Conservation (phyloP, 371 early-diverging fungal species). For the Zancudomyces culisetae region DNA sequence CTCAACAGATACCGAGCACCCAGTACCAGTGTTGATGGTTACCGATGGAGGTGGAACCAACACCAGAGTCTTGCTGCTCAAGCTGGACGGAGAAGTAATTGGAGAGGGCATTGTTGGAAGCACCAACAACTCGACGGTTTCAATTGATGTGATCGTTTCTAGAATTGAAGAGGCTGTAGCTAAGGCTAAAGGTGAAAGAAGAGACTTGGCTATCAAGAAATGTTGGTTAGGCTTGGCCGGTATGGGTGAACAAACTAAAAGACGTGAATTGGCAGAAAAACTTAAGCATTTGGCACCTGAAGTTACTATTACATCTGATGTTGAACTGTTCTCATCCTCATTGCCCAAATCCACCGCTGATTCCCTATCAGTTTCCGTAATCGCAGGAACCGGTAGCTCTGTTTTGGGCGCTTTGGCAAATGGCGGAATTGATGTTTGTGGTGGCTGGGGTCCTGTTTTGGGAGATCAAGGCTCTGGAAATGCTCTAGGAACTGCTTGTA, state of each 20-base stretch:
- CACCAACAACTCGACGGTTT: conserved; percentile 7
- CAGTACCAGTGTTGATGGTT: background rate
- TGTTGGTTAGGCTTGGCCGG: conserved; percentile 5
- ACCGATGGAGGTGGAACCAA: conserved; percentile 9
- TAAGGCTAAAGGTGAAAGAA: conserved; percentile 3
- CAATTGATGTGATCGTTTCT: conserved; percentile 6
- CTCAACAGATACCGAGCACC: background rate
- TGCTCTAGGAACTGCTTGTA: conserved; percentile 5
- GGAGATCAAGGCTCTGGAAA: conserved; percentile 15
- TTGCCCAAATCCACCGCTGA: conserved; percentile 1
- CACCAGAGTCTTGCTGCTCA: conserved; percentile 2
- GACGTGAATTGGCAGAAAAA: background rate
- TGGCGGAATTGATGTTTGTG: conserved; percentile 2
- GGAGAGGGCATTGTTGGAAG: conserved; percentile 2
- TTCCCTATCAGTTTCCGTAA: conserved; percentile 2
- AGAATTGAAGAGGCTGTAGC: conserved; percentile 5
- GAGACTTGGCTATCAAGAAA: conserved; percentile 3
- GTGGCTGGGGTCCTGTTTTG: conserved; percentile 18
- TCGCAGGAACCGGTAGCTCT: conserved; percentile 7
- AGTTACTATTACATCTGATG: conserved; percentile 4
- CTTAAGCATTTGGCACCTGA: background rate
- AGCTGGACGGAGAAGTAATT: conserved; percentile 1
- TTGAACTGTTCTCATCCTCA: conserved; percentile 5
- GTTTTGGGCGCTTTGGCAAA: conserved; percentile 2
- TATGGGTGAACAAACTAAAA: background rate